phyloP scores from a whole-genome alignment of 768 basidiomycete species.

The Pisolithus orientalis region DNA sequence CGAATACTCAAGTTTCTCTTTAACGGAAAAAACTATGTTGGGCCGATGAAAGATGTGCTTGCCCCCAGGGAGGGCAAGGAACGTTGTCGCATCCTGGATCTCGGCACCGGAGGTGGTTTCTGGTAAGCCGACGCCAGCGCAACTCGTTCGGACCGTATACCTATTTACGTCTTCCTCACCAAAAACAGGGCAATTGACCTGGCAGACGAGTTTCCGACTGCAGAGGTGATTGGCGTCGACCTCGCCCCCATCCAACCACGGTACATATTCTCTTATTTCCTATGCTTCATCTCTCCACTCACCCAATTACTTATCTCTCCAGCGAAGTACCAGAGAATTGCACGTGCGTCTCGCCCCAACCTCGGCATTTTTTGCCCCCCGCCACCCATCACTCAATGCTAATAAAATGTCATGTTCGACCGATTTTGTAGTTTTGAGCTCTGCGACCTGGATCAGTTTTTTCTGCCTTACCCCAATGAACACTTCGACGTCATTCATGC shows the following conservation, averaged over 20 bases:
- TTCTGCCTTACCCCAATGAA: conserved; percentile 55
- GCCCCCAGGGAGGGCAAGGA: conserved; percentile 29
- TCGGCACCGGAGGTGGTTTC: conserved; percentile 60
- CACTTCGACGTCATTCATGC: conserved; percentile 69
- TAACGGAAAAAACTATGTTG: conserved; percentile 56
- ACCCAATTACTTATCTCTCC: conserved; percentile 11
- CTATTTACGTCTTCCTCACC: background rate
- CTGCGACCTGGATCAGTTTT: conserved; percentile 56
- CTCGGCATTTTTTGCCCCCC: no score
- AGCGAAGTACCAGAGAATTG: conserved; percentile 66
- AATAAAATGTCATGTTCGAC: no score
- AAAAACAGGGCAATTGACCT: conserved; percentile 59
- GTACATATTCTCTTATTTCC: conserved; percentile 29
- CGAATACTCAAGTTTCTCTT: conserved; percentile 64
- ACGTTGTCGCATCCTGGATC: conserved; percentile 47
- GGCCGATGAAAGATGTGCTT: conserved; percentile 54
- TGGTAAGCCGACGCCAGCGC: conserved; percentile 37
- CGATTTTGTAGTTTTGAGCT: conserved; percentile 51
- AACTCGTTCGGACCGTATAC: conserved; percentile 1
- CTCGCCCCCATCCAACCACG: conserved; percentile 68
- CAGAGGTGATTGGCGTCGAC: conserved; percentile 64
- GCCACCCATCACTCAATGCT: no score
- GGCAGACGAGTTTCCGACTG: conserved; percentile 64
- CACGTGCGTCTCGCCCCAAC: conserved; percentile 44
- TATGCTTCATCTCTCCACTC: background rate